phyloP scores from a whole-genome alignment of 2,329 filamentous ascomycete species.

The Lachnellula hyalina region DNA sequence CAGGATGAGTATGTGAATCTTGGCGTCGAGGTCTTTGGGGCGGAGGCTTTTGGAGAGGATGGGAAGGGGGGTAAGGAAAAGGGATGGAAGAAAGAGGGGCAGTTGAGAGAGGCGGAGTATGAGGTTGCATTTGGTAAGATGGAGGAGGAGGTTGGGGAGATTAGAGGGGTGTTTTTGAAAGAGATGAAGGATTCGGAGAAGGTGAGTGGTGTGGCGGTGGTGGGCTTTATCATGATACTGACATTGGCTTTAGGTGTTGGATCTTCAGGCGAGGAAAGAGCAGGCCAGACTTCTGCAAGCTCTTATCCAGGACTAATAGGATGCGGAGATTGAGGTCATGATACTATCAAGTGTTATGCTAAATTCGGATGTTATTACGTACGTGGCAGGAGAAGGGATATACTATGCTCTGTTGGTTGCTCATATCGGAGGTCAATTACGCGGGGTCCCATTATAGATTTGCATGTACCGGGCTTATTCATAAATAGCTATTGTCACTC shows the following conservation, averaged over 20 bases:
- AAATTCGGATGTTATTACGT: background rate
- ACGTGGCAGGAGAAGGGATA: background rate
- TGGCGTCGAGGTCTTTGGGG: slow-evolving; percentile 14
- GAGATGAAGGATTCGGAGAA: slow-evolving; percentile 27
- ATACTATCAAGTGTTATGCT: background rate
- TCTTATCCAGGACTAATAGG: slow-evolving; percentile 2
- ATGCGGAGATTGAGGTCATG: background rate
- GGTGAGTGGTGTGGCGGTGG: slow-evolving; percentile 12
- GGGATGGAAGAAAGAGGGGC: slow-evolving; percentile 16
- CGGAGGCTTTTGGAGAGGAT: slow-evolving; percentile 14
- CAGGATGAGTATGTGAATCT: slow-evolving; percentile 25
- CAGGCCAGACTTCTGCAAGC: slow-evolving; percentile 11
- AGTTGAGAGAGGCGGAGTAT: slow-evolving; percentile 19
- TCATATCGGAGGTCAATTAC: background rate
- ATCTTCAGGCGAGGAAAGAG: slow-evolving; percentile 13
- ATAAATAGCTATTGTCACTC: background rate
- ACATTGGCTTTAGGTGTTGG: slow-evolving; percentile 11
- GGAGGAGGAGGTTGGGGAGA: slow-evolving; percentile 18
- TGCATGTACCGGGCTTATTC: background rate
- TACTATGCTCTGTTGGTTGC: background rate
- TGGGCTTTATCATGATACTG: background rate
- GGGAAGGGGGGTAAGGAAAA: background rate
- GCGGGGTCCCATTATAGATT: background rate
- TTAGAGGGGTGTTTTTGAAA: slow-evolving; percentile 14
- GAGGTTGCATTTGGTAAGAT: slow-evolving; percentile 14